Evolutionary conservation across 371 early-diverging fungal species (phyloP).

Genomic region (Amoeboaphelidium occidentale): DNA sequence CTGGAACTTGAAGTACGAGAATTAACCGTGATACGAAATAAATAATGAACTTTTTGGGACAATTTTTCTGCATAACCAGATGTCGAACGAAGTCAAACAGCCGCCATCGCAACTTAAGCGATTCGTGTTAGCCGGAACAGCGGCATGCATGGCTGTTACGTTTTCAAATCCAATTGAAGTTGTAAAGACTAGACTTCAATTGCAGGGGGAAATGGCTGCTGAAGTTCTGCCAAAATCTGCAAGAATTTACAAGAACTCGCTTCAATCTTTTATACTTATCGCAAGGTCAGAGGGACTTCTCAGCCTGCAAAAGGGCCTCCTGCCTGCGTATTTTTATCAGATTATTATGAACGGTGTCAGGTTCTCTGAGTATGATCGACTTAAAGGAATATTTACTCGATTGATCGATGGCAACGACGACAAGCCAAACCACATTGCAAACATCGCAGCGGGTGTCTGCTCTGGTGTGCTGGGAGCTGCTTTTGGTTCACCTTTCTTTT

Average conservation of each 20-base stretch:
- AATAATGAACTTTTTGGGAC: no score
- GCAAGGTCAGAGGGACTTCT: conserved; percentile 51
- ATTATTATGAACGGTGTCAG: conserved; percentile 74
- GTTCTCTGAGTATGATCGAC: conserved; percentile 69
- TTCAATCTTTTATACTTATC: conserved; percentile 50
- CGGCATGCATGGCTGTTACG: conserved; percentile 73
- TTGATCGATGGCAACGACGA: conserved; percentile 4
- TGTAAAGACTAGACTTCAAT: conserved; percentile 81
- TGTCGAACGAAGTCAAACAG: no score
- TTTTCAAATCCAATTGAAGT: conserved; percentile 85
- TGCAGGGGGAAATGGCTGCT: conserved; percentile 64
- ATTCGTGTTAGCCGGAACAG: conserved; percentile 47
- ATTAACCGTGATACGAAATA: no score
- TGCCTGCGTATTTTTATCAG: conserved; percentile 79
- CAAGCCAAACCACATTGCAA: conserved; percentile 5
- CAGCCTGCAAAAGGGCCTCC: conserved; percentile 70
- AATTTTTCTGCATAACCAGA: no score
- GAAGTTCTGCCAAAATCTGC: conserved; percentile 11
- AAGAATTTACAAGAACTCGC: conserved; percentile 45
- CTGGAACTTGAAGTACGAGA: no score
- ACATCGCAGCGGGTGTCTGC: conserved; percentile 34
- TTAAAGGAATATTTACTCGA: conserved; percentile 14
- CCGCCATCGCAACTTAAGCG: no score
- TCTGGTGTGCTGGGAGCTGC: conserved; percentile 56
- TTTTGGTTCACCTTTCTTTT: conserved; percentile 61